Evolutionary conservation across 2,329 filamentous ascomycete genomes (phyloP).

Genomic region (Xylaria sp.): DNA sequence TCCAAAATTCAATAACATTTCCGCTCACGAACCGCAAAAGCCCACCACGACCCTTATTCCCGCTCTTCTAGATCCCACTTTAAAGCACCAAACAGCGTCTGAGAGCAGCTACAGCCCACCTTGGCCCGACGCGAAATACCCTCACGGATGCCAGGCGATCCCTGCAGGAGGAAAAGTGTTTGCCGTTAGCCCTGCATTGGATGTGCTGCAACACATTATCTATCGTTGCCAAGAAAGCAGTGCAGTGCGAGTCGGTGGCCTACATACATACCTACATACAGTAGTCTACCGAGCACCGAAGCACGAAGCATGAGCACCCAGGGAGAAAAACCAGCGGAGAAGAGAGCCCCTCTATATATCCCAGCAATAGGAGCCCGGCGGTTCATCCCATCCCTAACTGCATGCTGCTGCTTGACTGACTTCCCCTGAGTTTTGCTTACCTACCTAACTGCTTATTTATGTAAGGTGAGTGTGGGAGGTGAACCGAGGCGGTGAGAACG

Average conservation of each 20-base stretch:
- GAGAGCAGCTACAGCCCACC: not conserved
- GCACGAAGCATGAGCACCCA: too few species aligned
- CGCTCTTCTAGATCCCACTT: not conserved
- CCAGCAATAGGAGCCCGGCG: not conserved
- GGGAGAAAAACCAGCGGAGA: too few species aligned
- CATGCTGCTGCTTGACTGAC: not conserved
- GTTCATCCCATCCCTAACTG: not conserved
- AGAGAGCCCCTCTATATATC: not conserved
- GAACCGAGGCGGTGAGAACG: slow-evolving; percentile 17
- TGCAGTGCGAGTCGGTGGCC: not conserved
- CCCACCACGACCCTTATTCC: not conserved
- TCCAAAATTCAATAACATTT: too few species aligned
- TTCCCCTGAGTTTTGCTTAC: not conserved
- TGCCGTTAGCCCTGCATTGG: slow-evolving; percentile 11
- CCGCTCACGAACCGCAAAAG: not conserved
- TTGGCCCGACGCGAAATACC: not conserved
- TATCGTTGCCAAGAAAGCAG: slow-evolving; percentile 3
- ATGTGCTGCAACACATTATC: slow-evolving; percentile 8
- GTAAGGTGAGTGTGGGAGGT: too few species aligned
- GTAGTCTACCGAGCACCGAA: not conserved
- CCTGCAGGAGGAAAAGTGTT: slow-evolving; percentile 4
- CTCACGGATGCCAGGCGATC: not conserved
- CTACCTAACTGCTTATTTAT: too few species aligned
- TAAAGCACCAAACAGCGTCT: not conserved
- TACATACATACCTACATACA: too few species aligned